Percentiles rank a stretch among this genome's conserved stretches.
These are phyloP conservation scores for Micromonas commoda DNA, from an alignment of 139 green algal genomes.

Conservation along the genomic window DNA sequence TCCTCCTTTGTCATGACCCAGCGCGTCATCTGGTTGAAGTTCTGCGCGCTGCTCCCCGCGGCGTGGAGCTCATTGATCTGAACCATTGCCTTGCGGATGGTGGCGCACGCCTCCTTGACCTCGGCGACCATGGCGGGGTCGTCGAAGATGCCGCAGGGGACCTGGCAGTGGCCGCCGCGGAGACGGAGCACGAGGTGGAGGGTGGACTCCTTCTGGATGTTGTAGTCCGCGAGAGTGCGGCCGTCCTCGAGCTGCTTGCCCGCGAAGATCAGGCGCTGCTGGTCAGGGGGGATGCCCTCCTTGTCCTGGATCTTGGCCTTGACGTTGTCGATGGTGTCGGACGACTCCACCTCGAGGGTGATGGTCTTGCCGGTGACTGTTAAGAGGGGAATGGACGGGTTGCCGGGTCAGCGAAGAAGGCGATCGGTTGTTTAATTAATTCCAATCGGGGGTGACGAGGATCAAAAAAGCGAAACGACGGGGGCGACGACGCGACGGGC, in stretches of 20 bases:
- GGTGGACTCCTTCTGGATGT: slow-evolving; percentile 47
- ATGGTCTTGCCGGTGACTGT: slow-evolving; percentile 85
- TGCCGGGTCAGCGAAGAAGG: slow-evolving; percentile 61
- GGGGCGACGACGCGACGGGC: background rate
- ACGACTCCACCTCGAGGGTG: slow-evolving; percentile 72
- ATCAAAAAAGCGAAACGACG: background rate
- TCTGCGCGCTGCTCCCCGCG: background rate
- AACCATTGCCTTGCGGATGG: slow-evolving; percentile 32
- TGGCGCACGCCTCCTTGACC: slow-evolving; percentile 14
- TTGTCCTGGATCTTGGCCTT: slow-evolving; percentile 73
- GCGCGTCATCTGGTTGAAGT: slow-evolving; percentile 31
- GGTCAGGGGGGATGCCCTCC: slow-evolving; percentile 45
- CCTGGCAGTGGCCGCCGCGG: slow-evolving; percentile 30
- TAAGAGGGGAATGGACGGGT: slow-evolving; percentile 67
- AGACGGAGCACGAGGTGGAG: slow-evolving; percentile 51
- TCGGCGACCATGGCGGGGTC: slow-evolving; percentile 11
- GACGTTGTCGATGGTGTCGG: slow-evolving; percentile 49
- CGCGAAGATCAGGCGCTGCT: slow-evolving; percentile 45
- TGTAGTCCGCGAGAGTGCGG: slow-evolving; percentile 42
- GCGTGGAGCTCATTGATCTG: slow-evolving; percentile 16
- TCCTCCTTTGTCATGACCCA: slow-evolving; percentile 35
- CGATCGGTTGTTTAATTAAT: background rate
- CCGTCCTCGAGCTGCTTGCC: slow-evolving; percentile 48
- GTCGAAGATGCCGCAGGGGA: slow-evolving; percentile 35
- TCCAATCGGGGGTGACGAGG: background rate